Percentiles rank a stretch among this genome's conserved stretches.
phyloP scores from a whole-genome alignment of 805 yeast species.

The Suhomyces pyralidae region DNA sequence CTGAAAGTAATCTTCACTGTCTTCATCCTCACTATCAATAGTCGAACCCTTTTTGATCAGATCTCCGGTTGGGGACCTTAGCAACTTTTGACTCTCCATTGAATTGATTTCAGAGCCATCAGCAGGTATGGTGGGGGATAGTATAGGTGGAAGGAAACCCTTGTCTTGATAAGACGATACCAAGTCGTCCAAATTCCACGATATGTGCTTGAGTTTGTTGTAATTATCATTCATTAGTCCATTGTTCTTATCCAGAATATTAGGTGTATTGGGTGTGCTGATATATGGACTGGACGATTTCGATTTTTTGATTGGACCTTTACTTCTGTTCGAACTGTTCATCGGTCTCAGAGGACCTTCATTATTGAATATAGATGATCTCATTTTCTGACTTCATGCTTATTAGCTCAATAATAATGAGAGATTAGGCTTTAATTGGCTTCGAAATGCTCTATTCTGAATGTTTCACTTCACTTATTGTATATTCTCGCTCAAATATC shows the following conservation, averaged over 20 bases:
- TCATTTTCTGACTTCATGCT: conserved; percentile 16
- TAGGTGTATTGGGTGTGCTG: conserved; percentile 6
- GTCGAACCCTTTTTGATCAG: neutral
- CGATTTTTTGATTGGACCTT: conserved; percentile 9
- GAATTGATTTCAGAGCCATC: neutral
- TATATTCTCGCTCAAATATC: neutral
- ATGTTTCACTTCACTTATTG: neutral
- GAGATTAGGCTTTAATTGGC: neutral
- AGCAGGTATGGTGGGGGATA: conserved; percentile 39
- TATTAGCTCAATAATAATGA: neutral
- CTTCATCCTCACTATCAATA: neutral
- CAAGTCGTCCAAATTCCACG: conserved; percentile 43
- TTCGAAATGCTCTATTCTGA: neutral
- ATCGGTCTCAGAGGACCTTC: conserved; percentile 9
- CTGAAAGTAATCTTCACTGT: neutral
- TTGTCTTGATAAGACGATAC: conserved; percentile 29
- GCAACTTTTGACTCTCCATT: neutral
- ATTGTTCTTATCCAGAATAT: neutral
- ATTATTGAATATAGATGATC: conserved; percentile 29
- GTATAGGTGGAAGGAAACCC: conserved; percentile 34
- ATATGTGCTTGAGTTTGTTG: conserved; percentile 4
- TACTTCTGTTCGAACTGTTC: neutral
- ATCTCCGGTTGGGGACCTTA: neutral
- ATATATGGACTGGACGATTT: conserved; percentile 18
- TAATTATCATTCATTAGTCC: neutral